Percentiles rank a stretch among this genome's conserved stretches.
Conservation (phyloP, 1,139 yeast genomes). For the Hyphopichia khmerensis region DNA sequence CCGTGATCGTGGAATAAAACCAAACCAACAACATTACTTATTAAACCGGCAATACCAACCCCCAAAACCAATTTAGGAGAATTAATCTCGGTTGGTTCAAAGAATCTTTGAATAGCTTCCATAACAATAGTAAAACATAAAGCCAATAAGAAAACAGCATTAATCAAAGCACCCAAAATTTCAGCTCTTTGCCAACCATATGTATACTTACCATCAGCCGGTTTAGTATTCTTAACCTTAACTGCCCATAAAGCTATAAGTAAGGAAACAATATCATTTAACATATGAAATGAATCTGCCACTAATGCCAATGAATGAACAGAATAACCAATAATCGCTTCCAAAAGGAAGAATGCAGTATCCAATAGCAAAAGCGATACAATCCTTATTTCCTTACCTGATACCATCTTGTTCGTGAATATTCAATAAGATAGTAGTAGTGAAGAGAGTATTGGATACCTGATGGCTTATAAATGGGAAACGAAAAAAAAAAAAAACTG, state of each 20-base stretch:
- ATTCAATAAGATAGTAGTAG: not conserved
- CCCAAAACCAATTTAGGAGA: slow-evolving; percentile 77
- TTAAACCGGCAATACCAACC: slow-evolving; percentile 82
- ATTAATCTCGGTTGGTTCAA: slow-evolving; percentile 74
- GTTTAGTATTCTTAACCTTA: slow-evolving; percentile 74
- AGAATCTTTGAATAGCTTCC: slow-evolving; percentile 88
- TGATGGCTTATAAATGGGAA: not conserved
- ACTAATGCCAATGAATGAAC: slow-evolving; percentile 90
- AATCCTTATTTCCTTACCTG: slow-evolving; percentile 71
- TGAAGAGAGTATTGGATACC: too few relatives aligned
- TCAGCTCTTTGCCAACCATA: slow-evolving; percentile 98
- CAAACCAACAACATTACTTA: slow-evolving; percentile 81
- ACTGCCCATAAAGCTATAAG: slow-evolving; percentile 97
- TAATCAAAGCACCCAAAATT: slow-evolving; percentile 87
- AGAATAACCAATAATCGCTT: slow-evolving; percentile 80
- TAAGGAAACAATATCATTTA: slow-evolving; percentile 88
- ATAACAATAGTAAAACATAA: slow-evolving; percentile 88
- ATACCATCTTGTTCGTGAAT: not conserved
- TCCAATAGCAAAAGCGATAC: slow-evolving; percentile 72
- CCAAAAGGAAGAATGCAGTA: slow-evolving; percentile 79
- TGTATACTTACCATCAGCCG: slow-evolving; percentile 85
- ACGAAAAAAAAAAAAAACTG: not conserved
- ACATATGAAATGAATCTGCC: slow-evolving; percentile 97
- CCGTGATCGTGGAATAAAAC: slow-evolving; percentile 91
- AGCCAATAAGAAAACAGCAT: slow-evolving; percentile 90